These are phyloP conservation scores for Dentipellis sp. DNA, from an alignment of 768 basidiomycete species.

Conservation along the genomic window DNA sequence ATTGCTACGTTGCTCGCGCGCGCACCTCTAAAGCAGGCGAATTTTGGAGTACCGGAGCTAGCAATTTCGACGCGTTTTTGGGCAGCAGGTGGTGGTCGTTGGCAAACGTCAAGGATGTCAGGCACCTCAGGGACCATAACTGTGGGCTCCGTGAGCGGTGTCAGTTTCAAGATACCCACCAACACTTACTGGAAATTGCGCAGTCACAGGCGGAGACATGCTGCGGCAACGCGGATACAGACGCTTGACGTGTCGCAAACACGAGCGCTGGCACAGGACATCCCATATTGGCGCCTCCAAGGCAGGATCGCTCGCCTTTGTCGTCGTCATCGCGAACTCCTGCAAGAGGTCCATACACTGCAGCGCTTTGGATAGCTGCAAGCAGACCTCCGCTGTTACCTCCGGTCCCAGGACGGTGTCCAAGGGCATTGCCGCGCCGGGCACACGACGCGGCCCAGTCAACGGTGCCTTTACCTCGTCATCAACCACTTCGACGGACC, in stretches of 20 bases:
- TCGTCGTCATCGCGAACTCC: not conserved
- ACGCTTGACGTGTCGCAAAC: no score
- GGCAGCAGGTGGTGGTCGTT: not conserved
- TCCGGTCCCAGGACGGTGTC: not conserved
- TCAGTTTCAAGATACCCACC: no score
- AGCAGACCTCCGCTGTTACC: not conserved
- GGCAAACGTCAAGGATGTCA: not conserved
- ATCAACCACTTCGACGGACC: slow-evolving; percentile 4
- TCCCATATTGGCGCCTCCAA: no score
- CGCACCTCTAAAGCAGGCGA: not conserved
- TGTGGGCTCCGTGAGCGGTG: not conserved
- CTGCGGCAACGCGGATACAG: no score
- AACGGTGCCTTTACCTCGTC: not conserved
- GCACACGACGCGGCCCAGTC: not conserved
- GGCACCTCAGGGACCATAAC: not conserved
- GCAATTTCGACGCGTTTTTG: not conserved
- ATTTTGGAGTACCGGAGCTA: not conserved
- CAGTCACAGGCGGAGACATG: not conserved
- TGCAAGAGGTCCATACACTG: not conserved
- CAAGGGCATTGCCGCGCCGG: not conserved
- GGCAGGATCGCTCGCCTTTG: no score
- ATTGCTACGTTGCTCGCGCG: no score
- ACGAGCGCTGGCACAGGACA: no score
- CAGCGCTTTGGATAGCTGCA: not conserved
- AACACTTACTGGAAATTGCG: not conserved